Evolutionary conservation across 441 rosid genomes (phyloP).

Genomic region (Rhodomyrtus psidioides): DNA sequence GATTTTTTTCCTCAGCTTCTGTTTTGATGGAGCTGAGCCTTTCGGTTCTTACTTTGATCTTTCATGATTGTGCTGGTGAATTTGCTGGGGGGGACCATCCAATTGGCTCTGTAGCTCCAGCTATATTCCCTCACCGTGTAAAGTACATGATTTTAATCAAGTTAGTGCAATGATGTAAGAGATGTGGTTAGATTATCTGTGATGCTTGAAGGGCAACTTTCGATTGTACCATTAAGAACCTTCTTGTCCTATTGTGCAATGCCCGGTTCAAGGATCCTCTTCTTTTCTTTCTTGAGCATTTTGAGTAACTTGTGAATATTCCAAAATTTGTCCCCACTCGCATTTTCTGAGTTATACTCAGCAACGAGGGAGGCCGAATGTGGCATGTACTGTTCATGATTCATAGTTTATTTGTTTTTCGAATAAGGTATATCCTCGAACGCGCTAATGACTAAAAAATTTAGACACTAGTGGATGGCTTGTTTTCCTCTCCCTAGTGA

Average conservation of each 20-base stretch:
- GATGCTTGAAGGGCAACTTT: neutral
- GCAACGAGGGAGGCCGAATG: neutral
- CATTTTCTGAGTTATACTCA: neutral
- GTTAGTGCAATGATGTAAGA: neutral
- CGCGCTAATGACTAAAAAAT: neutral
- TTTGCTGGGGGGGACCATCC: neutral
- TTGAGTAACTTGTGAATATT: neutral
- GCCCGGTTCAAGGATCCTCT: neutral
- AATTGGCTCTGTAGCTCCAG: neutral
- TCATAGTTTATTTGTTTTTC: neutral
- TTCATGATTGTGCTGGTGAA: neutral
- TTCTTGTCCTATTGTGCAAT: neutral
- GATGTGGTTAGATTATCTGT: neutral
- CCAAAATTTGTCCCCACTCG: neutral
- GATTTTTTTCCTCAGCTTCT: neutral
- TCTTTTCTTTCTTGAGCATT: neutral
- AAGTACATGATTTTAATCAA: neutral
- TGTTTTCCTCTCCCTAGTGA: neutral
- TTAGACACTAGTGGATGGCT: neutral
- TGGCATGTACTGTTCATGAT: neutral
- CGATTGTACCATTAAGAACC: neutral
- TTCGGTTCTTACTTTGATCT: neutral
- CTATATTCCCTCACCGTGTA: neutral
- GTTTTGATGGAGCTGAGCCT: neutral
- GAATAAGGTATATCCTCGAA: neutral